Evolutionary conservation across 495 filamentous ascomycete species (phyloP), one percentile per base, ranked within the genome.

Genomic region (Aspergillus egyptiacus): DNA sequence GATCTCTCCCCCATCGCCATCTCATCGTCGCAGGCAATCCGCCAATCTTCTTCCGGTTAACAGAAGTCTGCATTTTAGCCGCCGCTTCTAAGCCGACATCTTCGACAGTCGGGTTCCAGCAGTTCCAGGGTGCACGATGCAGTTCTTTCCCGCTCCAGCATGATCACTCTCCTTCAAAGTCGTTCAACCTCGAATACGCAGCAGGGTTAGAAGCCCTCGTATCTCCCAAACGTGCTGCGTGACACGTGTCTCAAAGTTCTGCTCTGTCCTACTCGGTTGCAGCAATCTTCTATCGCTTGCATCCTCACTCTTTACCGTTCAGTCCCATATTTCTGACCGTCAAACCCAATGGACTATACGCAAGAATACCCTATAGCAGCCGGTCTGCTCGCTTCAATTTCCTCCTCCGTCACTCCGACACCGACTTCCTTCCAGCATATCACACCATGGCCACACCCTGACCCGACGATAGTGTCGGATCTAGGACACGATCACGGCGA

Each of bases 401-500:
- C 55, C 15, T 55, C 63, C 19, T 52, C 63, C 11, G 51, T 56
- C 32, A 30, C 61, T 37, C 57, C 67, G 9, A 54, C 62, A 7
- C 56, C 63, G 6, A 51, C 48, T 11, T 41, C 55, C 13, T 41
- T 47, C 11, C 44, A 53, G n/a, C 51, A 43, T 38, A 17, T 20
- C 13, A 15, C 48, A 17, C 51, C 63, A 30, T 51, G 54, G 30
- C 42, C 52, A 15, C 43, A 54, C 14, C 11, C 47, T 7, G 32
- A 50, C 24, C 54, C 57, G 3, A 54, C 59, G 6, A 48, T 54
- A 5, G 56, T 51, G 10, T 44, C 54, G 7, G 49, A 39, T 2
- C 37, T 55, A 6, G 55, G 57, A 35, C 53, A 48, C 25, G 39
- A 53, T 34, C 58, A 74, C 64, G 66, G 63, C 20, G 65, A 72